Evolutionary conservation across 306 rosid species (phyloP).

Genomic region (Ammopiptanthus mongolicus): DNA sequence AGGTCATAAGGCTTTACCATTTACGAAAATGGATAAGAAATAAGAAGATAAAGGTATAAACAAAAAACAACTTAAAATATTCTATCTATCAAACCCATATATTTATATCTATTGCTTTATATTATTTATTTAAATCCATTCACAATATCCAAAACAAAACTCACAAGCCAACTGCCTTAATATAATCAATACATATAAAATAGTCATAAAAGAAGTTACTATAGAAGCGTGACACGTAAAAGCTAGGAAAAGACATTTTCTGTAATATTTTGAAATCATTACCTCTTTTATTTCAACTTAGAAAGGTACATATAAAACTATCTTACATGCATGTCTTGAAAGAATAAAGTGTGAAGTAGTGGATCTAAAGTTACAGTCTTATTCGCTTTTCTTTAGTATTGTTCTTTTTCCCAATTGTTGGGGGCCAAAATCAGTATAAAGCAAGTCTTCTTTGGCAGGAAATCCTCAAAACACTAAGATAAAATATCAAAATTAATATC

Average conservation of each 20-base stretch:
- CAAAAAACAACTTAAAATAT: neutral
- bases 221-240: neutral
- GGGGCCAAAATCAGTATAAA: neutral
- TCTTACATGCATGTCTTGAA: neutral
- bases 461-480: neutral
- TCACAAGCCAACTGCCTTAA: neutral
- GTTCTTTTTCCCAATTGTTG: neutral
- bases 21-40: neutral
- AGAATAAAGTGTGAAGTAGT: neutral
- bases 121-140: neutral
- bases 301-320: neutral
- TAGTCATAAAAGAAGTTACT: neutral
- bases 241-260: neutral
- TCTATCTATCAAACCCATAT: neutral
- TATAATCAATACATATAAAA: neutral
- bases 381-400: neutral
- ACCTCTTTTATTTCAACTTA: neutral
- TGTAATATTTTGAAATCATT: neutral
- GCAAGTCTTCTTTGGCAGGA: neutral
- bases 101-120: neutral
- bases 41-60: conserved; percentile 16
- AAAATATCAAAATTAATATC: neutral
- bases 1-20: conserved; percentile 11
- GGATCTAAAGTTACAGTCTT: neutral
- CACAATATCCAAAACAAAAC: neutral